Evolutionary conservation across 306 rosid species (phyloP).

Genomic region (Nissolia schottii): DNA sequence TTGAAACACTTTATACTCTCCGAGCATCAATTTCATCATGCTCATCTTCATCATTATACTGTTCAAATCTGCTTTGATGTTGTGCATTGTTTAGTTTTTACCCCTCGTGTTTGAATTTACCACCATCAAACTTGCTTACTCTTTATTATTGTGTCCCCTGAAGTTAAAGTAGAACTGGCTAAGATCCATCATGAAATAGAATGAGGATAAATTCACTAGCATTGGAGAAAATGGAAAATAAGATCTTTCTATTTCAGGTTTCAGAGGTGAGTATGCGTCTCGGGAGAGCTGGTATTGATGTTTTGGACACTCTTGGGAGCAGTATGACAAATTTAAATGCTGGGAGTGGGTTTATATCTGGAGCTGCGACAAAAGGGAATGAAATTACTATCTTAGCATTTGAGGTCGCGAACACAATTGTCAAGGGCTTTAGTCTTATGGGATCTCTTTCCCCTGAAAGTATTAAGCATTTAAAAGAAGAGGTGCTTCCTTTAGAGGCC

Average conservation of each 20-base stretch:
- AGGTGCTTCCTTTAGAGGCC: slow-evolving; percentile 57
- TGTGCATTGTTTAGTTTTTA: neutral
- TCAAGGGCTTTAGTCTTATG: slow-evolving; percentile 71
- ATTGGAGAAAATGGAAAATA: neutral
- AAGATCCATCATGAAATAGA: neutral
- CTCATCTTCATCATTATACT: neutral
- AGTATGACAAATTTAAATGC: slow-evolving; percentile 76
- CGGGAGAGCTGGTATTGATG: slow-evolving; percentile 73
- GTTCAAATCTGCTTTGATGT: neutral
- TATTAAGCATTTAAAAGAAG: slow-evolving; percentile 62
- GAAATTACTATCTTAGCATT: slow-evolving; percentile 71
- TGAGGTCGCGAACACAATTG: slow-evolving; percentile 87
- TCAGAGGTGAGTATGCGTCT: slow-evolving; percentile 74
- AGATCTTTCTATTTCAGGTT: slow-evolving; percentile 51
- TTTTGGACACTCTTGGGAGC: slow-evolving; percentile 90
- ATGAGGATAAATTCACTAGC: slow-evolving; percentile 1
- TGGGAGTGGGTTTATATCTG: slow-evolving; percentile 58
- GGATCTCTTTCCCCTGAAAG: slow-evolving; percentile 59
- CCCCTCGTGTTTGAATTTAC: neutral
- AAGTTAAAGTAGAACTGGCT: neutral
- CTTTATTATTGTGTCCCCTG: neutral
- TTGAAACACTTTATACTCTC: neutral
- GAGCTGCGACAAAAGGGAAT: slow-evolving; percentile 57
- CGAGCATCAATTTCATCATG: neutral
- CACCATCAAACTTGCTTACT: neutral